Base-by-base conservation (phyloP, 2,329 filamentous ascomycete species). In the Grosmannia serpens region DNA sequence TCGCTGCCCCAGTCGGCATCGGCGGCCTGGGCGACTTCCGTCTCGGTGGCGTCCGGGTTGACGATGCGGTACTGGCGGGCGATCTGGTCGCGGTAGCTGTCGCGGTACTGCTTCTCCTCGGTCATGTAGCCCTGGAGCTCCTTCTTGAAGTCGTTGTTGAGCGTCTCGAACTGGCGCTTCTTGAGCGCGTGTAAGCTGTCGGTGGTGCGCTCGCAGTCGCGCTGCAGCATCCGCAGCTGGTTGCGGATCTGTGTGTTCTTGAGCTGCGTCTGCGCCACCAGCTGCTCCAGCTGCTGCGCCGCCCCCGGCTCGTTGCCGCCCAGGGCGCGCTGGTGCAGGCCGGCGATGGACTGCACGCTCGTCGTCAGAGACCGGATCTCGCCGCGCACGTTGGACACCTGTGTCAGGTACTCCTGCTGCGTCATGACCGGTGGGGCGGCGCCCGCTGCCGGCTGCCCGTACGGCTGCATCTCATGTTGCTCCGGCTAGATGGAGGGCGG, bases 1-100 rank as follows among this genome's bases (percentile, higher is more conserved):
- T 91, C 86, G 60, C 88, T 82, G 57, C 85, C 83, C 85, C 87
- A 88, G 69, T 91, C 85, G 57, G 83, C 77, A 64, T 88, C 78
- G 27, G 83, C 76, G 4, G 87, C 87, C 69, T 88, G 76, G 54
- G 79, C 75, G 3, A 91, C 84, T 71, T 92, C 86, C 1, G 80
- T 75, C 60, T 91, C 87, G 54, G 80, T 81, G n/a, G 88, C 89
- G 51, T 90, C 85, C 56, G 88, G 88, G 69, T 91, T 89, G 64
- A 90, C 87, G 68, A 92, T 91, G 59, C 83, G 79, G 72, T 89
- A 91, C 72, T 94, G 89, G 66, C 89, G 81, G 60, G 83, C 83
- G 68, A 92, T 89, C 70, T 90, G 87, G 63, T 91, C 86, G 61
- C 85, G 81, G 71, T 90, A 90, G 63, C 84, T 77, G 68, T 82